A percentile compares a stretch with the other conserved stretches of the same genome.
phyloP scores from a whole-genome alignment of 2,329 filamentous ascomycete species.

The Parasarocladium wereldwijsianum region DNA sequence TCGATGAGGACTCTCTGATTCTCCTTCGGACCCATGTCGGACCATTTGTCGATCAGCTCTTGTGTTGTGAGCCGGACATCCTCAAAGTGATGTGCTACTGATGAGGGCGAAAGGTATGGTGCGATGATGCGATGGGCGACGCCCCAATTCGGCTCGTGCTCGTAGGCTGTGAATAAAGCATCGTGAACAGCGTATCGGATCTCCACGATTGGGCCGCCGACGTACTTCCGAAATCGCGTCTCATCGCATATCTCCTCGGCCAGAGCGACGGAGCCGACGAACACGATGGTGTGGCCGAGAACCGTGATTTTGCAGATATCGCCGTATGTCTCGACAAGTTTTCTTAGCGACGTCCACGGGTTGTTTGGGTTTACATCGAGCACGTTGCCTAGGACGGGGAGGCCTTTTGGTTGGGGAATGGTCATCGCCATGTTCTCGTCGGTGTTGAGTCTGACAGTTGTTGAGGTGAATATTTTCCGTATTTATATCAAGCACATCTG shows the following conservation, averaged over 20 bases:
- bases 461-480: no score
- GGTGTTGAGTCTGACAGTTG: neutral
- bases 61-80: constrained; percentile 33
- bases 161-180: constrained; percentile 35
- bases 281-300: constrained; percentile 19
- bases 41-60: constrained; percentile 37
- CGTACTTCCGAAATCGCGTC: constrained; percentile 37
- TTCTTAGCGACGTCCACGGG: constrained; percentile 21
- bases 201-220: constrained; percentile 36
- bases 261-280: constrained; percentile 32
- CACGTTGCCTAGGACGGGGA: constrained; percentile 23
- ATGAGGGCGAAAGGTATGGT: constrained; percentile 22
- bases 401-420: constrained; percentile 19
- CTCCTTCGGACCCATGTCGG: constrained; percentile 16
- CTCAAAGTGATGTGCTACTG: constrained; percentile 21
- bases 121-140: constrained; percentile 37
- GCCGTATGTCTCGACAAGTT: constrained; percentile 18
- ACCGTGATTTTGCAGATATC: constrained; percentile 24
- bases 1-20: constrained; percentile 28
- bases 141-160: constrained; percentile 32
- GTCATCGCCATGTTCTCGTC: constrained; percentile 19
- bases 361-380: constrained; percentile 19
- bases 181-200: constrained; percentile 35
- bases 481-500: no score
- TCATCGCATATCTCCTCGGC: constrained; percentile 36